Percentiles rank a stretch among this genome's conserved stretches.
Evolutionary conservation across 1,284 basidiomycete species (phyloP).

Genomic region (Anthracocystis setariae): DNA sequence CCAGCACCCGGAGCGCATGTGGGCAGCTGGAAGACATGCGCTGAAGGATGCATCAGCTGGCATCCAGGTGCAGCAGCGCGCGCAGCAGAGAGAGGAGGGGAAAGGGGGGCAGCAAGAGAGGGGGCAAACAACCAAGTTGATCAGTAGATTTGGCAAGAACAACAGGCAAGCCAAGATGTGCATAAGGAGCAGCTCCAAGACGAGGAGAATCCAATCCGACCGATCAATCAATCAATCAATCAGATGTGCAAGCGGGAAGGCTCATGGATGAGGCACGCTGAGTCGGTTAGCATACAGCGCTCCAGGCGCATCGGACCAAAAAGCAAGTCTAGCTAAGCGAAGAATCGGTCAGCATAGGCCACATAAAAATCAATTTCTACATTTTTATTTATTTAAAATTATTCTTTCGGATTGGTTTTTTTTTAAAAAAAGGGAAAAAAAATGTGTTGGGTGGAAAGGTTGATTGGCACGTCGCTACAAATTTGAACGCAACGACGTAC

Average conservation of each 20-base stretch:
- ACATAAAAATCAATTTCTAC: too few relatives aligned
- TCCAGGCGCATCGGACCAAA: constrained; percentile 16
- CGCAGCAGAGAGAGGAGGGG: background rate
- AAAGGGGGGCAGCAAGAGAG: too few relatives aligned
- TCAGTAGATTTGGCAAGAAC: background rate
- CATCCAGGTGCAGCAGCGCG: background rate
- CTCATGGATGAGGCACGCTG: constrained; percentile 16
- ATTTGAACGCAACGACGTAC: too few relatives aligned
- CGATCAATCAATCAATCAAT: background rate
- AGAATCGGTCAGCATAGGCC: background rate
- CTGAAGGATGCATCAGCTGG: background rate
- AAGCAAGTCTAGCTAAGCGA: constrained; percentile 5
- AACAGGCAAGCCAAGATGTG: background rate
- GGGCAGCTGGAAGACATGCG: too few relatives aligned
- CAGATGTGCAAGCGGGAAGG: background rate
- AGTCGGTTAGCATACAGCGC: constrained; percentile 16
- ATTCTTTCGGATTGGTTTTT: too few relatives aligned
- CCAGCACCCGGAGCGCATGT: background rate
- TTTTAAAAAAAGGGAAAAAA: too few relatives aligned
- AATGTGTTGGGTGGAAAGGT: too few relatives aligned
- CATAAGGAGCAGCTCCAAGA: background rate
- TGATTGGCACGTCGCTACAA: too few relatives aligned
- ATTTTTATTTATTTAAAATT: too few relatives aligned
- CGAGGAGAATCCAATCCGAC: background rate
- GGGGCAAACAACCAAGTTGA: background rate